Base-by-base conservation (phyloP, 2,329 filamentous ascomycete species). In the Sordariomycetes sp. region DNA sequence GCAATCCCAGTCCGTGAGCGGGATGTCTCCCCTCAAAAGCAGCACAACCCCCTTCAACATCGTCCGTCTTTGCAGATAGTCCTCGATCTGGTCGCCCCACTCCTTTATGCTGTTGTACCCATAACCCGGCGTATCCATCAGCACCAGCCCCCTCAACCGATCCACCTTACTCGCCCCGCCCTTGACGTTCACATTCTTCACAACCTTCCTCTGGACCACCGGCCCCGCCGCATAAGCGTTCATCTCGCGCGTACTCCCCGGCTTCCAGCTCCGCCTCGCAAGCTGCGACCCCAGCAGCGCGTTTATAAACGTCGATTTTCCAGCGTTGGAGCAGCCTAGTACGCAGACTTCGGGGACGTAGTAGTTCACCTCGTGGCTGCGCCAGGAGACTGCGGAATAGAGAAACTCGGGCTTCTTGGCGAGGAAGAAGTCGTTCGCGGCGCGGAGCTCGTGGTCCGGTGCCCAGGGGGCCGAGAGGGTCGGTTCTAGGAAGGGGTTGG, bases 271-370 rank as follows among this genome's bases (percentile, higher is more conserved):
- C 25, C 78, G 77, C 53, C 74, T 70, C 13, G 80, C 80, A 6
- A 77, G 67, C 25, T 66, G 64, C 2, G 64, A 62, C 36, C 84
- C 84, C 2, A 85, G 81, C 36, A 95, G 78, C 20, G 87, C 86
- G 66, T 95, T 95, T 71, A 95, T 85, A 62, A 95, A 87, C 17
- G 89, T 89, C 1, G 89, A 94, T 69, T 95, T 95, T 65, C 90
- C 90, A 50, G 90, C 89, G 66, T 95, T 95, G 62, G 89, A 90
- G 64, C 91, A 90, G 51, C 90, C 90, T 42, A 95, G 82, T 52
- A 95, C 79, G 66, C 89, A 86, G 55, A 95, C 80, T 62, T 84
- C 80, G 52, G 80, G 80, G 3, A 76, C 69, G 60, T 72, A 71
- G 25, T 73, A 73, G 66, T 82, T 82, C 63, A 72, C 65, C 34